Conservation (phyloP, 345 rosid species). For the Adansonia digitata region DNA sequence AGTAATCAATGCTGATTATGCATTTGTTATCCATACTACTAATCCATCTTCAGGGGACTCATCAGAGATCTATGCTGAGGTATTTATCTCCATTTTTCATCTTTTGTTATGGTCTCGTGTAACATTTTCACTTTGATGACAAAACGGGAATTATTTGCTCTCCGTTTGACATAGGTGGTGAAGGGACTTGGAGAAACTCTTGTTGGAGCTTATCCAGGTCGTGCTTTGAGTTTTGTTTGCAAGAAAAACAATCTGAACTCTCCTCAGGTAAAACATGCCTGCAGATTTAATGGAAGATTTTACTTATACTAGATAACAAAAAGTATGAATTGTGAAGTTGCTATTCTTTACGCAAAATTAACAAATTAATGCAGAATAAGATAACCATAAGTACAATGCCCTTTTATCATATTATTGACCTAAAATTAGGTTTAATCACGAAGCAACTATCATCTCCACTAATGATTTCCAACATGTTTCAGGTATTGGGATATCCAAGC, state of each 20-base stretch:
- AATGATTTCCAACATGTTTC: slow-evolving; percentile 21
- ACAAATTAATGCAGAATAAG: not conserved
- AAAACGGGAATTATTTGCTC: not conserved
- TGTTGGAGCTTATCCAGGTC: slow-evolving; percentile 99
- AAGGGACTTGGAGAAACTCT: slow-evolving; percentile 97
- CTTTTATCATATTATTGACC: not conserved
- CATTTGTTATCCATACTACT: slow-evolving; percentile 95
- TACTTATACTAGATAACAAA: not conserved
- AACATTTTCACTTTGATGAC: not conserved
- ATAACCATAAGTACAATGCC: not conserved
- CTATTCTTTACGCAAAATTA: not conserved
- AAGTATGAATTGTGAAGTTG: not conserved
- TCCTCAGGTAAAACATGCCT: slow-evolving; percentile 56
- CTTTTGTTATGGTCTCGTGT: not conserved
- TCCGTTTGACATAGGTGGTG: slow-evolving; percentile 56
- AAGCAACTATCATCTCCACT: slow-evolving; percentile 7
- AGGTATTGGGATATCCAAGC: slow-evolving; percentile 96
- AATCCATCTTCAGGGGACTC: slow-evolving; percentile 93
- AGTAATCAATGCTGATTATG: slow-evolving; percentile 90
- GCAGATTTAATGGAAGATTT: too few relatives aligned
- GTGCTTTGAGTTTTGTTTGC: slow-evolving; percentile 88
- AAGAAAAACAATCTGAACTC: slow-evolving; percentile 63
- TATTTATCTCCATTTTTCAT: slow-evolving; percentile 20
- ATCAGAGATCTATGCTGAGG: slow-evolving; percentile 96
- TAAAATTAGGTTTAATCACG: not conserved